Conservation (phyloP, 2,329 filamentous ascomycete genomes). For the Aspergillus pseudoviridinutans region DNA sequence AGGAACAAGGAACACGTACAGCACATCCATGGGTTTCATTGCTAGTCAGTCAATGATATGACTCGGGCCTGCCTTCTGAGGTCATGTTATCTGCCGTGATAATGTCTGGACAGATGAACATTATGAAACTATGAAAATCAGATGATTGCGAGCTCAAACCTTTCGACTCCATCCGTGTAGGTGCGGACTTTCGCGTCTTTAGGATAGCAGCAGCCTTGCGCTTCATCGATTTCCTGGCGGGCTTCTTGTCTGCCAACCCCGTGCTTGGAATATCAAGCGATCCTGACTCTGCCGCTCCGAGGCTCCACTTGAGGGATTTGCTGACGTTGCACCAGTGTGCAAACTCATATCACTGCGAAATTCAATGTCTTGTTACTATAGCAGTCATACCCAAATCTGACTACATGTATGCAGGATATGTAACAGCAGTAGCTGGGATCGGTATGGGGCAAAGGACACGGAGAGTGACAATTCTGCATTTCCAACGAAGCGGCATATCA, state of each 20-base stretch:
- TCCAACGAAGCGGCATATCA: background rate
- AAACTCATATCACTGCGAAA: conserved; percentile 14
- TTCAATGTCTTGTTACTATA: background rate
- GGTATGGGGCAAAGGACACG: conserved; percentile 20
- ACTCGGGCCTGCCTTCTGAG: background rate
- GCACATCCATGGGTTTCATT: background rate
- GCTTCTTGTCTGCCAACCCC: conserved; percentile 2
- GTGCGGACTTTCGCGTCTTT: conserved; percentile 1
- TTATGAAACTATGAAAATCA: conserved; percentile 1
- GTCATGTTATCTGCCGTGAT: background rate
- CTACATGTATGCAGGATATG: conserved; percentile 15
- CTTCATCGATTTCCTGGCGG: background rate
- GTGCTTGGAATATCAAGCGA: background rate
- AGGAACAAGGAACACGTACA: background rate
- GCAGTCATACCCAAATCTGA: conserved; percentile 15
- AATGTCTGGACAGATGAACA: background rate
- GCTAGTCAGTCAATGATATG: background rate
- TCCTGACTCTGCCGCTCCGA: background rate
- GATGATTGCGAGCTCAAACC: conserved; percentile 16
- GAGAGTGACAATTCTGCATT: background rate
- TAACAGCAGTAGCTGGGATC: conserved; percentile 4
- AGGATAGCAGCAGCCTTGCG: conserved; percentile 2
- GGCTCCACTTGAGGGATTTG: background rate
- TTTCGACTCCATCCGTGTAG: conserved; percentile 4
- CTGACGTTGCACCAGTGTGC: conserved; percentile 9